Percentiles rank a stretch among this genome's conserved stretches.
Conservation (phyloP, 1,139 yeast species). For the Kluyveromyces marxianus region DNA sequence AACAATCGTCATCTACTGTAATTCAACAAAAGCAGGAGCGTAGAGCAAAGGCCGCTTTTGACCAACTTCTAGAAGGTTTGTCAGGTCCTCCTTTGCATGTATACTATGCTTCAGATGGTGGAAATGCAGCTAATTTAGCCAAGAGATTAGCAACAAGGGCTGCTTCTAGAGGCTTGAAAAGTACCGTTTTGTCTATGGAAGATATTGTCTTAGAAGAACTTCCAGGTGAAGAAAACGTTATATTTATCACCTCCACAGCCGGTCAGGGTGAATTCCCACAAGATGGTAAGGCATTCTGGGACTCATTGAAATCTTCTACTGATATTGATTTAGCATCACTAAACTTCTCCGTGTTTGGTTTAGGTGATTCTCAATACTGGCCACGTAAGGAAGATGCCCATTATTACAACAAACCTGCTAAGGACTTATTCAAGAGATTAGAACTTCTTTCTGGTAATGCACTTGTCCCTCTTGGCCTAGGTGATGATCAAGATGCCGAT, state of each 20-base stretch:
- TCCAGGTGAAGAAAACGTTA: constrained; percentile 71
- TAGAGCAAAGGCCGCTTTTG: constrained; percentile 72
- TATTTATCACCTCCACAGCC: constrained; percentile 81
- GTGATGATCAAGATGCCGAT: constrained; percentile 97
- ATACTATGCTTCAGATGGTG: constrained; percentile 93
- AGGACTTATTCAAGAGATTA: constrained; percentile 61
- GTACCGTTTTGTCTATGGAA: constrained; percentile 75
- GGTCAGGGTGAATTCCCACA: constrained; percentile 99
- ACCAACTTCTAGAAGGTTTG: constrained; percentile 71
- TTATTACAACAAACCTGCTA: constrained; percentile 88
- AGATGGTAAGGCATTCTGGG: constrained; percentile 91
- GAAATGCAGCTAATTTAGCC: constrained; percentile 80
- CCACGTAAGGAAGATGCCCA: constrained; percentile 94
- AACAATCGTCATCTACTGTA: constrained; percentile 54
- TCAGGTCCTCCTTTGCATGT: constrained; percentile 90
- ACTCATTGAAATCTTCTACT: constrained; percentile 57
- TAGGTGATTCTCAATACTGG: constrained; percentile 95
- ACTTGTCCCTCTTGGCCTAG: constrained; percentile 71
- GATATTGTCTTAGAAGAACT: constrained; percentile 76
- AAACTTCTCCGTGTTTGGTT: constrained; percentile 73
- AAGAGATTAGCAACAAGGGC: constrained; percentile 81
- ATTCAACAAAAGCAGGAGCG: constrained; percentile 53
- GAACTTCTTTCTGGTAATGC: constrained; percentile 65
- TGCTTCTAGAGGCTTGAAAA: constrained; percentile 75
- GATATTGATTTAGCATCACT: constrained; percentile 68